Base-by-base conservation (phyloP, 2,329 filamentous ascomycete species). In the Calonectria henricotiae region DNA sequence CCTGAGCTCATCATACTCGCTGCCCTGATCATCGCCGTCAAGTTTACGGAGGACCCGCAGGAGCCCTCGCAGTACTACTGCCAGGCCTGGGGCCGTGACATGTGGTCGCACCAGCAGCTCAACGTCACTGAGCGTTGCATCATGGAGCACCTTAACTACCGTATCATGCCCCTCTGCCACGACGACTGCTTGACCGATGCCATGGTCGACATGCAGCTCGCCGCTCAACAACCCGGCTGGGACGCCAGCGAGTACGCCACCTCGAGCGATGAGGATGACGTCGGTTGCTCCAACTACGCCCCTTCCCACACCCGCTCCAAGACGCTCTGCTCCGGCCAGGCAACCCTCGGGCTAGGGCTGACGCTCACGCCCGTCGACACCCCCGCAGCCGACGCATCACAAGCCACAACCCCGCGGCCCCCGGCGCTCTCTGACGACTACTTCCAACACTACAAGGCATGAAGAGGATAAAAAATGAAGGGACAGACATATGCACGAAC, bases 1-100 rank as follows among this genome's bases (percentile, higher is more conserved):
- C 90, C 90, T 64, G 90, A 92, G 78, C 78, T 92, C 69, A 90
- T 92, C 73, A 85, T 91, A 62, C 83, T 92, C n/a, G 85, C 87
- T 1, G 89, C 90, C 1, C 82, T 93, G 20, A 84, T 91, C 72
- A 88, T 92, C 64, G 89, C 90, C n/a, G 84, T 86, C 77, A 92
- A 93, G 80, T 92, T 92, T 76, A 84, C 88, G 51, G 88, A 91
- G 74, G 91, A 93, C 80, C 82, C 83, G 62, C 86, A 89, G 75
- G 84, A 87, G 71, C 81, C 84, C 5, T 88, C 89, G 1, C 82
- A 83, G 58, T 86, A 87, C 76, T 91, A 90, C 81, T 84, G 85
- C 71, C 76, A 82, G 17, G 80, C 79, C 32, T 92, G 90, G 89
- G 90, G 87, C 25, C 83, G 80, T 30, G 83, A 84, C 60, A 76